A percentile compares a stretch with the other conserved stretches of the same genome.
phyloP scores from a whole-genome alignment of 2,329 filamentous ascomycete genomes.

The Colletotrichum spaethianum region DNA sequence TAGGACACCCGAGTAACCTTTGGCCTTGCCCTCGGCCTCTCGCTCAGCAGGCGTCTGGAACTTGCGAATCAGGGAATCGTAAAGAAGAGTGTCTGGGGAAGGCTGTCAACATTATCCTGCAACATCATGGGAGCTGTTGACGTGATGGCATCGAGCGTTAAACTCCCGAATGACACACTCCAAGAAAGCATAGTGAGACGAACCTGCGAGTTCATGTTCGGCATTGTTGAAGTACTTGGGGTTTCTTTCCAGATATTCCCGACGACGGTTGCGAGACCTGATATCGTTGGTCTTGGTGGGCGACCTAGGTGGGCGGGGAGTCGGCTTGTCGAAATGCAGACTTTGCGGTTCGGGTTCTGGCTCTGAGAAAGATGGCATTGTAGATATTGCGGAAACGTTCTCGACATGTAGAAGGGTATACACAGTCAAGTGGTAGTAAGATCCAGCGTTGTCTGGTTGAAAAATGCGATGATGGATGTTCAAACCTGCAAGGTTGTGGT shows the following conservation, averaged over 20 bases:
- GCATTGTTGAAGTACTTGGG: constrained; percentile 76
- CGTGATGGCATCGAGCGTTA: neutral
- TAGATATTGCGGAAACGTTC: neutral
- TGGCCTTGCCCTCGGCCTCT: constrained; percentile 78
- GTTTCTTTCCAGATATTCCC: constrained; percentile 81
- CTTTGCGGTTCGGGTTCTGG: neutral
- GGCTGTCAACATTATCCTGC: neutral
- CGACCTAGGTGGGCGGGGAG: constrained; percentile 61
- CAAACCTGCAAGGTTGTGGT: neutral
- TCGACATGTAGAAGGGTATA: neutral
- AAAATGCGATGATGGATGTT: neutral
- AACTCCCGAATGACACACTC: neutral
- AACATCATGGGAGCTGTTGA: too few species aligned
- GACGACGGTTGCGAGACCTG: constrained; percentile 80
- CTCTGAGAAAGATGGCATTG: constrained; percentile 20
- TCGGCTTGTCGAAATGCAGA: constrained; percentile 52
- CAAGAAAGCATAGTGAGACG: constrained; percentile 37
- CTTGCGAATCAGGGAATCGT: constrained; percentile 83
- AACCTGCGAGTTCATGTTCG: constrained; percentile 71
- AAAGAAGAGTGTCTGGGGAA: constrained; percentile 79
- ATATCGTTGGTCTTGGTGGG: constrained; percentile 62
- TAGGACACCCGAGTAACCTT: constrained; percentile 84
- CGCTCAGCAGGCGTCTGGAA: constrained; percentile 83
- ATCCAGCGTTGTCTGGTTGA: too few species aligned
- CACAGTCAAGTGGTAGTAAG: too few species aligned